Percentiles rank a stretch among this genome's conserved stretches.
Evolutionary conservation across 2,329 filamentous ascomycete genomes (phyloP).

Genomic region (Gnomoniopsis sp.): DNA sequence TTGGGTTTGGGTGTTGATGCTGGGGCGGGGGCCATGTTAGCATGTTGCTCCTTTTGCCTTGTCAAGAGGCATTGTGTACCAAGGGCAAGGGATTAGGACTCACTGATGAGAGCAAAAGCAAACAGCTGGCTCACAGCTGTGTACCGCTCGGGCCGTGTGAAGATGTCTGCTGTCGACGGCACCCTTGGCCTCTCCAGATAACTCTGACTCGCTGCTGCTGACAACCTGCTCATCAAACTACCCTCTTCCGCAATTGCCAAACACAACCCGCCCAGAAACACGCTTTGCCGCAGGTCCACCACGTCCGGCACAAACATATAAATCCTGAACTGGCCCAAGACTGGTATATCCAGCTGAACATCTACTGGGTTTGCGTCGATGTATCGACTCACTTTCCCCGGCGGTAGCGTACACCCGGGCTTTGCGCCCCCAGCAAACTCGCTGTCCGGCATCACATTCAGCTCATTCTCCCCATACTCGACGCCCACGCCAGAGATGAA

Average conservation of each 20-base stretch:
- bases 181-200: conserved; percentile 58
- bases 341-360: conserved; percentile 50
- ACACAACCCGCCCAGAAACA: conserved; percentile 32
- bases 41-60: not conserved
- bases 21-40: conserved; percentile 25
- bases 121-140: conserved; percentile 64
- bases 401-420: conserved; percentile 35
- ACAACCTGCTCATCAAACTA: conserved; percentile 58
- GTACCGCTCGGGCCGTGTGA: conserved; percentile 65
- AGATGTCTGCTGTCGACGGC: conserved; percentile 59
- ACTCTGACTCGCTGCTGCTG: conserved; percentile 55
- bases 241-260: conserved; percentile 45
- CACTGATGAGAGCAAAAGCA: conserved; percentile 67
- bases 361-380: conserved; percentile 53
- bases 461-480: conserved; percentile 30
- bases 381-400: conserved; percentile 46
- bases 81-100: conserved; percentile 24
- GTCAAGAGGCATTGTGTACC: not conserved
- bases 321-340: conserved; percentile 50
- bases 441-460: conserved; percentile 1
- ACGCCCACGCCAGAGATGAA: conserved; percentile 73
- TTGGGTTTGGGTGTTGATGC: conserved; percentile 58
- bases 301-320: conserved; percentile 39
- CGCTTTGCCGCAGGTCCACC: conserved; percentile 10
- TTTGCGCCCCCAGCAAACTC: conserved; percentile 17